phyloP scores from a whole-genome alignment of 2,329 filamentous ascomycete genomes.

The Emmonsia crescens region DNA sequence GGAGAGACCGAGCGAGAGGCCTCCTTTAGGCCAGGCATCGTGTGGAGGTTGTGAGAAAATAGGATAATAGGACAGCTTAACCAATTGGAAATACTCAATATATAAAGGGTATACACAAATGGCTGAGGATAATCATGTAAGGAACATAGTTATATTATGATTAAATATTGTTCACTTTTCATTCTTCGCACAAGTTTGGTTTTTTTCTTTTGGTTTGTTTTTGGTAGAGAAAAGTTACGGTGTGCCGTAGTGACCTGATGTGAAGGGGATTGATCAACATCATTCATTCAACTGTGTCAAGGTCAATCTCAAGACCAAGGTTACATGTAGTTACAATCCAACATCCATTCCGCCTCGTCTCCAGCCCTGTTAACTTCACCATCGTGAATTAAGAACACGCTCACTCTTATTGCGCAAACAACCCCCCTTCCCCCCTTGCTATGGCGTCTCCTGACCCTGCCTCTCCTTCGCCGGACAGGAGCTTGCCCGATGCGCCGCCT shows the following conservation, averaged over 20 bases:
- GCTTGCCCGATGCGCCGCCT: constrained; percentile 22
- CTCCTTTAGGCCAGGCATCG: constrained; percentile 5
- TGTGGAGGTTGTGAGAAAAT: neutral
- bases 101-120: neutral
- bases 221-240: neutral
- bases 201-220: neutral
- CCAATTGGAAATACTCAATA: neutral
- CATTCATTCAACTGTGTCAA: too few species aligned
- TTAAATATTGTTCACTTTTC: neutral
- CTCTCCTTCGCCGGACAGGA: constrained; percentile 19
- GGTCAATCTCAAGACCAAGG: neutral
- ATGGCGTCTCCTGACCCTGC: constrained; percentile 27
- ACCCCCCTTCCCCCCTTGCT: neutral
- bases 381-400: neutral
- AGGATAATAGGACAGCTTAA: neutral
- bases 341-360: neutral
- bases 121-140: neutral
- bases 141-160: too few species aligned
- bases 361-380: neutral
- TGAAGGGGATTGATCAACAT: too few species aligned
- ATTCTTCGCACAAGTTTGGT: neutral
- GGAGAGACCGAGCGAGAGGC: constrained; percentile 4
- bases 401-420: neutral
- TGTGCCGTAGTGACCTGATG: neutral
- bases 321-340: neutral